These are phyloP conservation scores for Paecilomyces niveus DNA, from an alignment of 2,329 filamentous ascomycete genomes.

Conservation along the genomic window DNA sequence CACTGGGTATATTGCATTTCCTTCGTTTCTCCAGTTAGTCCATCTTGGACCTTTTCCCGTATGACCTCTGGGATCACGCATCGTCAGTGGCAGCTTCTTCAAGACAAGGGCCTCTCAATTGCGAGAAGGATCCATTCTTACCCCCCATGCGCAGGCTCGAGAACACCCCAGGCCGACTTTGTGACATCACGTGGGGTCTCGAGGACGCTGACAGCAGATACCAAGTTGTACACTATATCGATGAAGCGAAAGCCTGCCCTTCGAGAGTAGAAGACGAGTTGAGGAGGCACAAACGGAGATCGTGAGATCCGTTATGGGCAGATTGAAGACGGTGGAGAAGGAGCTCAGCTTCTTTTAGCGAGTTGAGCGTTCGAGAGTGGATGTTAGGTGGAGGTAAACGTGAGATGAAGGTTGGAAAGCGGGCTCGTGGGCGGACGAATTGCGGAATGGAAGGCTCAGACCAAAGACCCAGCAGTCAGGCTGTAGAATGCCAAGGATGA, in stretches of 20 bases:
- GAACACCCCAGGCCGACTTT: constrained; percentile 87
- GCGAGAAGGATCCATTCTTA: constrained; percentile 47
- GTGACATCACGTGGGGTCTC: constrained; percentile 59
- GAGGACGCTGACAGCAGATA: constrained; percentile 13
- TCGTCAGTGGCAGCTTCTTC: constrained; percentile 1
- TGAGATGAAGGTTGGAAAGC: constrained; percentile 27
- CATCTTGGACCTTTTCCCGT: constrained; percentile 98
- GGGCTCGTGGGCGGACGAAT: constrained; percentile 17
- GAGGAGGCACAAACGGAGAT: constrained; percentile 28
- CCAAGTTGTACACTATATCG: constrained; percentile 25
- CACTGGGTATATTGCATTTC: constrained; percentile 98
- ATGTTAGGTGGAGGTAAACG: constrained; percentile 22
- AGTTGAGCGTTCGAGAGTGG: constrained; percentile 27
- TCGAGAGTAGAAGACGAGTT: constrained; percentile 38
- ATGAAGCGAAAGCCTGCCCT: constrained; percentile 34
- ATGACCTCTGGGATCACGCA: constrained; percentile 67
- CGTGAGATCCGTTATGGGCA: constrained; percentile 52
- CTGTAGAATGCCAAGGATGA: constrained; percentile 22
- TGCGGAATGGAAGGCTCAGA: constrained; percentile 16
- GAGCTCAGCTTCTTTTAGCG: constrained; percentile 16
- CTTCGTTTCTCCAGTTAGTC: constrained; percentile 89
- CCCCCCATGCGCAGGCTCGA: constrained; percentile 90
- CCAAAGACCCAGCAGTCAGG: constrained; percentile 16
- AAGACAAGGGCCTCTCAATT: constrained; percentile 10
- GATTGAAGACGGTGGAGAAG: constrained; percentile 24